These are phyloP conservation scores for Chlamydomonas sp. DNA, from an alignment of 139 green algal species.

Conservation along the genomic window DNA sequence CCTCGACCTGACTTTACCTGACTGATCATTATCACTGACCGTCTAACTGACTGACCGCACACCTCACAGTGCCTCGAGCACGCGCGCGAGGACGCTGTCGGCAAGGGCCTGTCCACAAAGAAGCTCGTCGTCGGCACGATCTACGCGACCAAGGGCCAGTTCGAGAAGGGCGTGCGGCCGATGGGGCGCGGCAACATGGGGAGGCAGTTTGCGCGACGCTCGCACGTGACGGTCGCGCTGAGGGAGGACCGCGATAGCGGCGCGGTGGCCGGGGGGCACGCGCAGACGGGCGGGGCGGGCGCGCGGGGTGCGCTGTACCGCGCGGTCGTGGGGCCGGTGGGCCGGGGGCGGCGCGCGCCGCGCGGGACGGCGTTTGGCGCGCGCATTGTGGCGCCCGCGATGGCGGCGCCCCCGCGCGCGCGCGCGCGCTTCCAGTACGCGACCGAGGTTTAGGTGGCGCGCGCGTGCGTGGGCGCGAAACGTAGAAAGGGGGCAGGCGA, in stretches of 20 bases:
- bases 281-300: no score
- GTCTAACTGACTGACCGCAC: no score
- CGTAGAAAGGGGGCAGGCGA: no score
- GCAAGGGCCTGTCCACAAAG: background rate
- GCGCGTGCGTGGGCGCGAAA: no score
- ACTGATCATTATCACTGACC: no score
- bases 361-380: background rate
- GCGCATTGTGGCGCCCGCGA: background rate
- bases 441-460: no score
- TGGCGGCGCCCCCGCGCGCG: background rate
- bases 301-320: no score
- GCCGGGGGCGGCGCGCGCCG: background rate
- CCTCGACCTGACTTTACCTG: no score
- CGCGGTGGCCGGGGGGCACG: background rate
- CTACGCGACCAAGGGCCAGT: background rate
- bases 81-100: background rate
- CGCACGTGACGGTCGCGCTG: background rate
- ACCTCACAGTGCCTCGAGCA: constrained; percentile 7
- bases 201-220: background rate
- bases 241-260: background rate
- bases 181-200: background rate
- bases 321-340: background rate
- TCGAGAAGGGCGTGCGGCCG: background rate
- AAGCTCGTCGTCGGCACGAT: background rate
- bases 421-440: no score